Base-by-base conservation (phyloP, 805 yeast genomes). In the Grigorovia transvaalensis region DNA sequence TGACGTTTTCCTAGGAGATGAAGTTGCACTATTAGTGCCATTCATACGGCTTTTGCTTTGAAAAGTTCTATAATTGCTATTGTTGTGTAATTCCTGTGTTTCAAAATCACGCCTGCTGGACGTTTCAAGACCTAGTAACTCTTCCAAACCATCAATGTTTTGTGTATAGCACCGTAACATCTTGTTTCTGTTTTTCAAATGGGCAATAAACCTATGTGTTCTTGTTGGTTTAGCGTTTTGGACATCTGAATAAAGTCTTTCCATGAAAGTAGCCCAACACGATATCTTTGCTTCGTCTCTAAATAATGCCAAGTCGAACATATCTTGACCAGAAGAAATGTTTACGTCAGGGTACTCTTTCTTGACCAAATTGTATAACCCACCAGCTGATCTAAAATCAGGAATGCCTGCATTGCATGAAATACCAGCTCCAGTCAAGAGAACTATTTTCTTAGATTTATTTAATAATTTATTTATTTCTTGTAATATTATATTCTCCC, bases 361-460 rank as follows among this genome's bases (percentile, higher is more conserved):
- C 62, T 84, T 87, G 35, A 84, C 86, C 68, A 81, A 64, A 54
- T 84, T 81, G 69, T 91, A 90, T 9, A 90, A 74, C 1, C 98
- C 98, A 57, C 84, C 79, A 9, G 82, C 72, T 4, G 95, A 85
- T 51, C 98, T 75, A 65, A 90, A 90, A 65, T 91, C 98, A 41
- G 99, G 99, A 47, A 91, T 93, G 0, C 99, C 98, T 1, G 98
- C 97, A 64, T 86, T 88, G 65, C 96, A 88, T 15, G 96, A 88
- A 53, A 91, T 88, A 0, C 99, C 99, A 2, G 99, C 99, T 8
- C 99, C 98, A 0, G 96, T 89, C 51, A 90, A 72, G 4, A 86
- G 75, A 19, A 85, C 74, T n/a, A 82, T 71, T 59, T 76, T 80
- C 50, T 76, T 62, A 5, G 73, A 62, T 46, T 63, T 58, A 38